These are phyloP conservation scores for Fraxinus xanthoxyloides DNA, from an alignment of 305 asterid genomes.

Conservation along the genomic window DNA sequence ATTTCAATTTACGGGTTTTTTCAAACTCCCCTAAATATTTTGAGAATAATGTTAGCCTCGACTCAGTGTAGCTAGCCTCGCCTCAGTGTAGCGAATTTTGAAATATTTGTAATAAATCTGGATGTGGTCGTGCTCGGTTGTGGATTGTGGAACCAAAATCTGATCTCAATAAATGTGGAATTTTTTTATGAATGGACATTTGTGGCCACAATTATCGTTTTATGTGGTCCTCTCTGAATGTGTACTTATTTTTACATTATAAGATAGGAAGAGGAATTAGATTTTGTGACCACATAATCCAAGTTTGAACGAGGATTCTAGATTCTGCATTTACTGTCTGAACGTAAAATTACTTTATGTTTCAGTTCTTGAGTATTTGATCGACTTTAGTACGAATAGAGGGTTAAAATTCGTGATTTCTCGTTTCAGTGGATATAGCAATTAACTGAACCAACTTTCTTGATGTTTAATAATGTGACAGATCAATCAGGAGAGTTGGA, in stretches of 20 bases:
- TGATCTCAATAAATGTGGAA: constrained; percentile 25
- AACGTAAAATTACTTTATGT: constrained; percentile 8
- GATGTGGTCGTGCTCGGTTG: constrained; percentile 14
- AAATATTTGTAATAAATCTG: not conserved
- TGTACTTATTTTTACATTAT: constrained; percentile 21
- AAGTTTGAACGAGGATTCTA: constrained; percentile 26
- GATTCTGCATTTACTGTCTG: constrained; percentile 20
- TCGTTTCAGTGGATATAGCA: not conserved
- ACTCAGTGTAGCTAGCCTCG: not conserved
- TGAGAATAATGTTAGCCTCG: not conserved
- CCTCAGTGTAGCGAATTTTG: not conserved
- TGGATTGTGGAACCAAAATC: constrained; percentile 38
- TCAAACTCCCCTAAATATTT: no score
- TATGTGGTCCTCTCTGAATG: constrained; percentile 39
- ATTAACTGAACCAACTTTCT: not conserved
- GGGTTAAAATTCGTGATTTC: not conserved
- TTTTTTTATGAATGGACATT: constrained; percentile 22
- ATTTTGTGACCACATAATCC: constrained; percentile 25
- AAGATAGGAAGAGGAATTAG: constrained; percentile 18
- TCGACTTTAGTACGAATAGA: not conserved
- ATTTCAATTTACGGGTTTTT: not conserved
- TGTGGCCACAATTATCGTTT: constrained; percentile 32
- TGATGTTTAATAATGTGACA: constrained; percentile 26
- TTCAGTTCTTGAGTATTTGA: constrained; percentile 11
- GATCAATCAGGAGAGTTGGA: constrained; percentile 56